Evolutionary conservation across 1,139 yeast genomes (phyloP), one percentile per base, ranked within the genome.

Genomic region (Blastobotrys illinoisensis): DNA sequence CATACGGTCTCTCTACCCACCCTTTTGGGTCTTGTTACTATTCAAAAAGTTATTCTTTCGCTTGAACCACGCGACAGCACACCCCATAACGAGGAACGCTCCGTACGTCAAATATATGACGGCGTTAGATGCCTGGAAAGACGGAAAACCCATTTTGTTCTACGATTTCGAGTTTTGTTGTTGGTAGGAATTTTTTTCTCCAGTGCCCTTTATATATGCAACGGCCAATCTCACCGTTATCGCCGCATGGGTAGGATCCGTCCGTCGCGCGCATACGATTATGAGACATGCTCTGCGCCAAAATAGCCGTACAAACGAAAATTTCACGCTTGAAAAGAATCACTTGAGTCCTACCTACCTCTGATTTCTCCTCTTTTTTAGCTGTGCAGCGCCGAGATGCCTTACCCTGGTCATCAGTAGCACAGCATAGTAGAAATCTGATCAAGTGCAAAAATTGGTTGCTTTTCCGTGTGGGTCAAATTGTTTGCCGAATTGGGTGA

Each of bases 21-120:
- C 95, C 53, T 78, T 76, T 65, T 88, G 90, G 2, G 96, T 84
- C 16, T 93, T 87, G 70, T 89, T 89, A 1, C 90, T 84, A n/a
- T 1, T 89, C 77, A 53, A 89, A 71, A 64, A 86, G 89, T 1
- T 81, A 77, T 47, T 76, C 74, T 49, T 73, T 70, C 53, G 63
- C 48, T 60, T 64, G 47, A 56, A 59, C 64, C 65, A 71, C 11
- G 72, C 68, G 2, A 70, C 67, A n/a, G 54, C 63, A 6, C 71
- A 60, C 9, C 74, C 74, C 58, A 68, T 58, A 11, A 68, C 63
- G 55, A 89, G 76, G 68, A 88, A 76, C 44, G 80, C 78, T 40
- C 83, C 87, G 69, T 87, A 88, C 1, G 90, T 79, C 50, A 85
- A 72, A 71, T 88, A 90, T 36, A 88, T 80, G 62, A 90, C 83